phyloP scores from a whole-genome alignment of 176 grass and related monocot species.

The Aegilops speltoides region DNA sequence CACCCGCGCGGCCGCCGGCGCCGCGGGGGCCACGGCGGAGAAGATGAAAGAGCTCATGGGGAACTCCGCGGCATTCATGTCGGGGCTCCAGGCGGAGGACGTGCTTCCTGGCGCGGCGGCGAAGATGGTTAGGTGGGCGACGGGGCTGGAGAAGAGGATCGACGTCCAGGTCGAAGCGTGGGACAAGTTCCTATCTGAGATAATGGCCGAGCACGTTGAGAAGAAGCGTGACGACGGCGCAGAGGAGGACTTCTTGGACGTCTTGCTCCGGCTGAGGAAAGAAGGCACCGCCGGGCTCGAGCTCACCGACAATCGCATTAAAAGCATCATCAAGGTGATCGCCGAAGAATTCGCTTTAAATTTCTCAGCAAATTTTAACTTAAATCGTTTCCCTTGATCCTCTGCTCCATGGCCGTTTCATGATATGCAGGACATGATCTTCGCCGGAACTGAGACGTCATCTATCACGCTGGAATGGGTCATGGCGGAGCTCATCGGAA shows the following conservation, averaged over 20 bases:
- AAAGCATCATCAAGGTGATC: conserved; percentile 36
- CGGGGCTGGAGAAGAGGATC: conserved; percentile 37
- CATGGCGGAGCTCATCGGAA: conserved; percentile 55
- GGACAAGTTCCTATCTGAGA: conserved; percentile 33
- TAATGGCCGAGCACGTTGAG: conserved; percentile 28
- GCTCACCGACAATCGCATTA: conserved; percentile 37
- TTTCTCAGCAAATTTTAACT: not conserved
- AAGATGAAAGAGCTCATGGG: conserved; percentile 28
- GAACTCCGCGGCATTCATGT: conserved; percentile 16
- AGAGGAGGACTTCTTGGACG: conserved; percentile 45
- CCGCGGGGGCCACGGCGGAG: not conserved
- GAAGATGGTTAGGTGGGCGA: conserved; percentile 13
- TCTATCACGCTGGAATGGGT: conserved; percentile 10
- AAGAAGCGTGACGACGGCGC: conserved; percentile 5
- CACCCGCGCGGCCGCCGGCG: conserved; percentile 18
- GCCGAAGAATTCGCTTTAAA: not conserved
- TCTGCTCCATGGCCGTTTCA: not conserved
- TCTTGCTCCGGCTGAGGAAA: conserved; percentile 28
- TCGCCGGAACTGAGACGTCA: not conserved
- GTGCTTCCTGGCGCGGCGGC: conserved; percentile 19
- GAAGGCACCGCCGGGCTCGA: conserved; percentile 6
- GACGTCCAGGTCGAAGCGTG: conserved; percentile 21
- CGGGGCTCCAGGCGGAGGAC: conserved; percentile 41
- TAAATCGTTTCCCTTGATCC: not conserved
- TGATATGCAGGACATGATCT: not conserved